A percentile compares a stretch with the other conserved stretches of the same genome.
Conservation (phyloP, 2,329 filamentous ascomycete genomes). For the Lojkania enalia region DNA sequence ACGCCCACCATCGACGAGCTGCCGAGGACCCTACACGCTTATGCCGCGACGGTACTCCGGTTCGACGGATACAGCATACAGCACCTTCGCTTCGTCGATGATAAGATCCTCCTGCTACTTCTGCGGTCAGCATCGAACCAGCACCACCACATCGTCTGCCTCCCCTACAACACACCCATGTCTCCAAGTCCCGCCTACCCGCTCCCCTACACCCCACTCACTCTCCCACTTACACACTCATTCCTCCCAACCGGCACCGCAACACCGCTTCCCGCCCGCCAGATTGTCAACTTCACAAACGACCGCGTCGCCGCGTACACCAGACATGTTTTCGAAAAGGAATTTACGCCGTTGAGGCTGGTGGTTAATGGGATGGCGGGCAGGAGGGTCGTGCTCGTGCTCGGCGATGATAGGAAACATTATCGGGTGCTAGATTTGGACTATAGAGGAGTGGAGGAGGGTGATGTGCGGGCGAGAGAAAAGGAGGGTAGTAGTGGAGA, state of each 20-base stretch:
- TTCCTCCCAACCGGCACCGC: constrained; percentile 14
- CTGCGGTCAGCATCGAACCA: constrained; percentile 41
- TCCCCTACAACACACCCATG: constrained; percentile 31
- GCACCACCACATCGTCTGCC: constrained; percentile 30
- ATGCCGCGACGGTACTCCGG: constrained; percentile 59
- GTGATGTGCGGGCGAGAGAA: constrained; percentile 18
- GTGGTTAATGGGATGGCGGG: constrained; percentile 60
- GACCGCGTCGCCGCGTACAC: constrained; percentile 26
- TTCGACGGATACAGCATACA: constrained; percentile 45
- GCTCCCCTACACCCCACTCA: constrained; percentile 18
- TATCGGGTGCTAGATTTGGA: constrained; percentile 62
- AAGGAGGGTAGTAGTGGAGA: constrained; percentile 6
- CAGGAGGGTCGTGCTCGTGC: constrained; percentile 57
- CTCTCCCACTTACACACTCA: constrained; percentile 4
- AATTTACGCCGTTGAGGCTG: constrained; percentile 55
- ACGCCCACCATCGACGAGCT: constrained; percentile 47
- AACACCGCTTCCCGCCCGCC: background rate
- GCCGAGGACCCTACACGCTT: constrained; percentile 29
- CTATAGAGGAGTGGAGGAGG: constrained; percentile 37
- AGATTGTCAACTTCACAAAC: constrained; percentile 8
- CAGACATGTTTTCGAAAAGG: constrained; percentile 53
- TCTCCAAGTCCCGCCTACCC: constrained; percentile 12
- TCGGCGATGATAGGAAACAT: constrained; percentile 57
- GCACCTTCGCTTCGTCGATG: constrained; percentile 70
- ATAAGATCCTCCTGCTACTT: constrained; percentile 63